These are phyloP conservation scores for Microcyclospora tardicrescens DNA, from an alignment of 2,329 filamentous ascomycete genomes.

Conservation along the genomic window DNA sequence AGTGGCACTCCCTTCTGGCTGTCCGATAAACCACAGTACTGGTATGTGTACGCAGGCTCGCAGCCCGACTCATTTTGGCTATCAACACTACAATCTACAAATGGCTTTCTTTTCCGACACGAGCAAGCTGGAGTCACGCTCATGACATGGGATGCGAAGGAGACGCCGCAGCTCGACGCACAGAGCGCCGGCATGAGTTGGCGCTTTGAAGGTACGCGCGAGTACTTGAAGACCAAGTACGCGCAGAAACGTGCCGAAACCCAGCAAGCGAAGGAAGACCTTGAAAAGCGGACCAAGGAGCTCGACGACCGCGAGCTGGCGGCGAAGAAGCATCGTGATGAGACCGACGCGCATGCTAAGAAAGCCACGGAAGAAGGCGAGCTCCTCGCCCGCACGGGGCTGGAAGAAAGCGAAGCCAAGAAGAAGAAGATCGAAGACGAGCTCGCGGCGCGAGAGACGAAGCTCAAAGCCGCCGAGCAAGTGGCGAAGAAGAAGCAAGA, in stretches of 20 bases:
- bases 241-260: not conserved
- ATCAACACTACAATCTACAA: constrained; percentile 2
- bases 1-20: constrained; percentile 1
- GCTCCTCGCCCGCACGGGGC: not conserved
- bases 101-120: constrained; percentile 5
- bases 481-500: constrained; percentile 1
- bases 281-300: constrained; percentile 1
- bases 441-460: not conserved
- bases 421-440: constrained; percentile 1
- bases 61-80: constrained; percentile 5
- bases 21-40: constrained; percentile 2
- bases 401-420: not conserved
- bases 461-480: constrained; percentile 1
- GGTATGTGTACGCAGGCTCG: constrained; percentile 5
- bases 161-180: constrained; percentile 1
- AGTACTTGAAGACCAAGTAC: constrained; percentile 4
- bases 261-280: not conserved
- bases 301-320: constrained; percentile 1
- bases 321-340: not conserved
- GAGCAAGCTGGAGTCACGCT: constrained; percentile 2
- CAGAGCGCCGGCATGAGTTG: constrained; percentile 4
- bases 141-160: constrained; percentile 4
- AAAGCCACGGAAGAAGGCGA: not conserved
- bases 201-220: constrained; percentile 6
- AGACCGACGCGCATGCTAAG: not conserved